A percentile compares a stretch with the other conserved stretches of the same genome.
Conservation (phyloP, 2,329 filamentous ascomycete genomes). For the Metarhizium sp. region DNA sequence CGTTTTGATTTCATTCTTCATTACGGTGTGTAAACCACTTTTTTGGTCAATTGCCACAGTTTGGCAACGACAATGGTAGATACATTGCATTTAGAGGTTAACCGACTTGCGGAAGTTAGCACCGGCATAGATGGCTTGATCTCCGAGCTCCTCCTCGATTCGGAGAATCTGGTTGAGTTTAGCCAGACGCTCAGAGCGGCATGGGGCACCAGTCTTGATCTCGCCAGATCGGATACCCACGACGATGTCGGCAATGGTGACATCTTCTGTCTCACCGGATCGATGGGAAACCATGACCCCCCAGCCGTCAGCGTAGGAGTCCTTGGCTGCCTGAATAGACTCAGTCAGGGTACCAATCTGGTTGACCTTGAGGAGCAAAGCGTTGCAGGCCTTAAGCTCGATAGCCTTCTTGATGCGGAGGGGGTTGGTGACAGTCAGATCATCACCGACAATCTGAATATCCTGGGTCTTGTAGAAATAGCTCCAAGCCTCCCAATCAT, state of each 20-base stretch:
- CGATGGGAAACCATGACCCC: slow-evolving; percentile 99
- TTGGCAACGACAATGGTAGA: not conserved
- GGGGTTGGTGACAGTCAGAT: slow-evolving; percentile 98
- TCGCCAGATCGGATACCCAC: slow-evolving; percentile 94
- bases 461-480: slow-evolving; percentile 99
- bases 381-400: slow-evolving; percentile 97
- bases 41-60: not conserved
- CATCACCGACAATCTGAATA: slow-evolving; percentile 97
- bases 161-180: slow-evolving; percentile 99
- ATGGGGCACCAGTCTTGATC: slow-evolving; percentile 98
- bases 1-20: slow-evolving; percentile 1
- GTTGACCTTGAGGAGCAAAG: slow-evolving; percentile 98
- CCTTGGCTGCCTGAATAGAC: slow-evolving; percentile 98
- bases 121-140: slow-evolving; percentile 85
- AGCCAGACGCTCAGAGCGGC: slow-evolving; percentile 93
- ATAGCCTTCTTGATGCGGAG: slow-evolving; percentile 99
- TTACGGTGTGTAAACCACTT: not conserved
- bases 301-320: slow-evolving; percentile 92
- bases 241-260: slow-evolving; percentile 96
- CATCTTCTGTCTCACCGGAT: slow-evolving; percentile 98
- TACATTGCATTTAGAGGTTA: slow-evolving; percentile 58
- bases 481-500: slow-evolving; percentile 99
- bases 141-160: slow-evolving; percentile 97
- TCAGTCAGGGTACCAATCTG: slow-evolving; percentile 98
- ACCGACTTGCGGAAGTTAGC: slow-evolving; percentile 85